Evolutionary conservation across 192 early-diverging fungal species (phyloP), one percentile per base, ranked within the genome.

Genomic region (Globomyces pollinis-pini): DNA sequence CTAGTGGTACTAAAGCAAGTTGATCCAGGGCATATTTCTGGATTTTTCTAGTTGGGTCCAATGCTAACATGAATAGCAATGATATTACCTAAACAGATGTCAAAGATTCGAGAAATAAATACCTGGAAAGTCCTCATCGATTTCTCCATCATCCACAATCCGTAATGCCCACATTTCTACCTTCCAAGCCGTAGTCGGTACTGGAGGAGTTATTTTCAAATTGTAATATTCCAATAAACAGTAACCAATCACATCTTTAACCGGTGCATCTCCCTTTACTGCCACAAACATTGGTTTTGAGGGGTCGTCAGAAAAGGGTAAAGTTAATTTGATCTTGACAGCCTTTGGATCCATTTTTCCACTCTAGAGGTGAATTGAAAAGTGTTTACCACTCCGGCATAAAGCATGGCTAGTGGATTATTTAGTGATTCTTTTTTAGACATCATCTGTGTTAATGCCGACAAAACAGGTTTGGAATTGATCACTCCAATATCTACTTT

Each of bases 61-160:
- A 75, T 8, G 90, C 96, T 87, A 50, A 32, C 61, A 29, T 63
- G 4, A 42, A 13, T 24, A 12, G 21, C 4, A 36, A 59, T n/a
- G n/a, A n/a, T n/a, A n/a, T n/a, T n/a, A n/a, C n/a, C n/a, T n/a
- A n/a, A n/a, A n/a, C n/a, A n/a, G n/a, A n/a, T n/a, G n/a, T n/a
- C n/a, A n/a, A n/a, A n/a, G n/a, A n/a, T n/a, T n/a, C n/a, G n/a
- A n/a, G n/a, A n/a, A n/a, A n/a, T n/a, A n/a, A n/a, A 35, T 73
- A 89, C 88, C 87, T 33, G 94, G 94, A 65, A 99, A 86, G 68
- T 99, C 93, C 31, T 96, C 93, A 62, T 99, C 96, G 32, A 99
- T 85, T 34, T 84, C 84, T 18, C 96, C 96, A 72, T 96, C 96
- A 57, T 92, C 91, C 61, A 96, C 94, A 63, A 99, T 96, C 34